Percentiles rank a stretch among this genome's conserved stretches.
These are phyloP conservation scores for Echites panduratus DNA, from an alignment of 257 asterid species.

Conservation along the genomic window DNA sequence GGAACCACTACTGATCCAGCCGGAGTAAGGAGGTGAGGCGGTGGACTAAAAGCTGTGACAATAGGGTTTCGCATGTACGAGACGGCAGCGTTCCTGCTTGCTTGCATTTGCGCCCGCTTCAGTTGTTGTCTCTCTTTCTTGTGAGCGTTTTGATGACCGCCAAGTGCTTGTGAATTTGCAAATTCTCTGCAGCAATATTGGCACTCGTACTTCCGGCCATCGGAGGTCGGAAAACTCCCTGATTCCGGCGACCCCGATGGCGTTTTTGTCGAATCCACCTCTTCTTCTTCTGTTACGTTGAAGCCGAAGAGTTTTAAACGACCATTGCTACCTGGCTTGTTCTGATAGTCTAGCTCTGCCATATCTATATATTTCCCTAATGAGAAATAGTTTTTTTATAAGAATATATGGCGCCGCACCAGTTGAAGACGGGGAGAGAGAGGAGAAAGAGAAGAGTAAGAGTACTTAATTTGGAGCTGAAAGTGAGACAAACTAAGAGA, in stretches of 20 bases:
- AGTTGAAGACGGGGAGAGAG: neutral
- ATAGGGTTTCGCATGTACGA: constrained; percentile 91
- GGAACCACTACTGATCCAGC: constrained; percentile 36
- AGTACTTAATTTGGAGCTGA: neutral
- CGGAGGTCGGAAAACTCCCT: constrained; percentile 37
- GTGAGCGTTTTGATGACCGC: constrained; percentile 97
- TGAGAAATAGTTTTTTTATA: neutral
- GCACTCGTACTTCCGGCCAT: constrained; percentile 91
- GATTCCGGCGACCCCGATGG: constrained; percentile 41
- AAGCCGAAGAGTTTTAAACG: constrained; percentile 81
- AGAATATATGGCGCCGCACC: too few relatives aligned
- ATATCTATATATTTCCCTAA: constrained; percentile 25
- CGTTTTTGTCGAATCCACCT: constrained; percentile 36
- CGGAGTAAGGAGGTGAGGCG: constrained; percentile 69
- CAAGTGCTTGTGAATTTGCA: constrained; percentile 91
- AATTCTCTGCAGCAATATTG: constrained; percentile 94
- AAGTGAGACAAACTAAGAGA: constrained; percentile 1
- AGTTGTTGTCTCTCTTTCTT: constrained; percentile 90
- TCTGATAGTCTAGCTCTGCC: constrained; percentile 56
- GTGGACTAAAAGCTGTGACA: constrained; percentile 75
- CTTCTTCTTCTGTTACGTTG: constrained; percentile 60
- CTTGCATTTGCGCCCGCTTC: constrained; percentile 87
- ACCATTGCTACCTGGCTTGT: constrained; percentile 43
- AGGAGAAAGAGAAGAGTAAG: neutral
- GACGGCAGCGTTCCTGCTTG: constrained; percentile 80